Conservation (phyloP, 306 rosid genomes). For the Leucaena leucocephala region DNA sequence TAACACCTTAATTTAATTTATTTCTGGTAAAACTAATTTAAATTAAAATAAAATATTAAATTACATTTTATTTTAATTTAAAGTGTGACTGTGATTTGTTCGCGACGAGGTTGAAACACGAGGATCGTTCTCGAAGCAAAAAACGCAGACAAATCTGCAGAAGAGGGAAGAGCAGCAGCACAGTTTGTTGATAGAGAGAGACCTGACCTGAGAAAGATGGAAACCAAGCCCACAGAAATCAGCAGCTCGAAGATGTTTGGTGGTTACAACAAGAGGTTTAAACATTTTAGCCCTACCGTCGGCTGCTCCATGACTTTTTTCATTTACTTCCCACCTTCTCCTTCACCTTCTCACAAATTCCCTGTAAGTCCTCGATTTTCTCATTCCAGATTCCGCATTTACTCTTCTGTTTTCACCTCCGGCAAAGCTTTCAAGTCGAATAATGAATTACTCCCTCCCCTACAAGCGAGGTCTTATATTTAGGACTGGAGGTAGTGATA, state of each 20-base stretch:
- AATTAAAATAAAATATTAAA: too few species aligned
- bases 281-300: slow-evolving; percentile 81
- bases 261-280: slow-evolving; percentile 84
- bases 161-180: not conserved
- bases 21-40: too few species aligned
- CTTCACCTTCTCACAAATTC: slow-evolving; percentile 61
- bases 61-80: too few species aligned
- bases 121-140: not conserved
- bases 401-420: not conserved
- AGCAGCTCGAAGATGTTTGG: slow-evolving; percentile 81
- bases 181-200: not conserved
- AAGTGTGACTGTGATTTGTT: not conserved
- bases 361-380: slow-evolving; percentile 55
- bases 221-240: slow-evolving; percentile 60
- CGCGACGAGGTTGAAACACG: not conserved
- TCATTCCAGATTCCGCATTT: not conserved
- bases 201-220: slow-evolving; percentile 44
- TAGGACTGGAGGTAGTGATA: not conserved
- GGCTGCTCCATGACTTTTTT: slow-evolving; percentile 93
- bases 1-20: too few species aligned
- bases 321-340: slow-evolving; percentile 82
- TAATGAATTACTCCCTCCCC: not conserved
- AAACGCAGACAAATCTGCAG: not conserved
- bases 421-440: not conserved
- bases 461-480: too few species aligned